phyloP scores from a whole-genome alignment of 495 filamentous ascomycete species.

The Baudoinia panamericana region DNA sequence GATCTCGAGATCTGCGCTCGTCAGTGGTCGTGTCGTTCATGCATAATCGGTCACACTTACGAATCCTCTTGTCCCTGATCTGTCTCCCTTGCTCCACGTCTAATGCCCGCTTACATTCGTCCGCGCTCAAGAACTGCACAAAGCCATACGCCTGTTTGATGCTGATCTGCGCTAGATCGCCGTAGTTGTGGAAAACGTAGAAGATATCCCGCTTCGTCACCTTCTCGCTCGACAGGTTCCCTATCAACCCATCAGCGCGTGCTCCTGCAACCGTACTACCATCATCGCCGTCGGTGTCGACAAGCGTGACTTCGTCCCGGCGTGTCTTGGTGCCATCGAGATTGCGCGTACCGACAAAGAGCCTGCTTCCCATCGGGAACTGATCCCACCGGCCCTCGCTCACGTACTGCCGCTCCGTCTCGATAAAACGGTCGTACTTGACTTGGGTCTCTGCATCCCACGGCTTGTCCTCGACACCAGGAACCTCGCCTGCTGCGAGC shows the following conservation, averaged over 20 bases:
- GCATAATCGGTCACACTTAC: constrained; percentile 43
- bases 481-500: constrained; percentile 2
- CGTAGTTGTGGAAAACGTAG: constrained; percentile 73
- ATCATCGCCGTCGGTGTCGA: constrained; percentile 4
- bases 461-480: constrained; percentile 28
- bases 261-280: neutral
- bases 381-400: constrained; percentile 86
- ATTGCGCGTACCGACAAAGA: constrained; percentile 73
- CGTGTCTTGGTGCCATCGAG: constrained; percentile 4
- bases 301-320: constrained; percentile 1
- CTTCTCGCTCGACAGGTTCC: constrained; percentile 83
- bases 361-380: constrained; percentile 69
- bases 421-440: constrained; percentile 70
- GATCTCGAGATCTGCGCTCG: constrained; percentile 68
- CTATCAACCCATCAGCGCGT: constrained; percentile 33
- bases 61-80: constrained; percentile 75
- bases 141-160: constrained; percentile 97
- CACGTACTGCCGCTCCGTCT: constrained; percentile 66
- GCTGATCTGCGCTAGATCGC: constrained; percentile 83
- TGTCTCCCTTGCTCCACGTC: constrained; percentile 62
- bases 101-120: constrained; percentile 60
- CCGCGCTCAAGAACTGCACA: constrained; percentile 74
- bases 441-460: constrained; percentile 54
- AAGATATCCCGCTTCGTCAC: constrained; percentile 91
- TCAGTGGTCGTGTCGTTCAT: neutral